A percentile compares a stretch with the other conserved stretches of the same genome.
phyloP scores from a whole-genome alignment of 768 basidiomycete species.

The Lactarius tabidus region DNA sequence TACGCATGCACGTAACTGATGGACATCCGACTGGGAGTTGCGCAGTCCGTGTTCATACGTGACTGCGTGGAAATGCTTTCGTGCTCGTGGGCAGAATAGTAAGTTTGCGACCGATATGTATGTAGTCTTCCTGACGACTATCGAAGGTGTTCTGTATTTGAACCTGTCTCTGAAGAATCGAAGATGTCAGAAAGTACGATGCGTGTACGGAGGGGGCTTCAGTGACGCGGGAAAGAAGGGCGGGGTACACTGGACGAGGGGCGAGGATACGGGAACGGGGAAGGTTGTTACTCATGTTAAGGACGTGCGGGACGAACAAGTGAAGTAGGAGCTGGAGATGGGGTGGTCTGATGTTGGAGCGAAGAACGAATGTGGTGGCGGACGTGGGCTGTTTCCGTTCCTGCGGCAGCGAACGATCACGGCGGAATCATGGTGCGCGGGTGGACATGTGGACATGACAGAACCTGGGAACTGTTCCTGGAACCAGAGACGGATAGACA shows the following conservation, averaged over 20 bases:
- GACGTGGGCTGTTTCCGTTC: slow-evolving; percentile 80
- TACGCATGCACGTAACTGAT: slow-evolving; percentile 85
- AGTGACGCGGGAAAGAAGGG: slow-evolving; percentile 89
- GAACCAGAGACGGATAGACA: too few relatives aligned
- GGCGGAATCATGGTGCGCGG: too few relatives aligned
- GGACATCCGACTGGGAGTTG: slow-evolving; percentile 83
- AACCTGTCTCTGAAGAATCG: slow-evolving; percentile 97
- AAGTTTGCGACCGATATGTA: slow-evolving; percentile 97
- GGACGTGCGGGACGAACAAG: slow-evolving; percentile 35
- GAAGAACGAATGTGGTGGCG: slow-evolving; percentile 44
- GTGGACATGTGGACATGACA: too few relatives aligned
- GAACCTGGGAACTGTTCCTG: too few relatives aligned
- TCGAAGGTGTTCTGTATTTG: slow-evolving; percentile 95
- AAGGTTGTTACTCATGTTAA: slow-evolving; percentile 31
- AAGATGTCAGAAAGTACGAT: slow-evolving; percentile 69
- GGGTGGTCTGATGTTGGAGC: slow-evolving; percentile 33
- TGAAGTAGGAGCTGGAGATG: slow-evolving; percentile 28
- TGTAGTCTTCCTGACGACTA: slow-evolving; percentile 34
- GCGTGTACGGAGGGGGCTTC: slow-evolving; percentile 85
- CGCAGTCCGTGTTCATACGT: slow-evolving; percentile 95
- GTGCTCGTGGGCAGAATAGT: slow-evolving; percentile 90
- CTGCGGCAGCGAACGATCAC: too few relatives aligned
- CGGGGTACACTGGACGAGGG: slow-evolving; percentile 89
- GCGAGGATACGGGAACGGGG: slow-evolving; percentile 31
- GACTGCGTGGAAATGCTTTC: slow-evolving; percentile 99